Percentiles rank a stretch among this genome's conserved stretches.
Conservation (phyloP, 192 early-diverging fungal species). For the Chytriomyces confervae region DNA sequence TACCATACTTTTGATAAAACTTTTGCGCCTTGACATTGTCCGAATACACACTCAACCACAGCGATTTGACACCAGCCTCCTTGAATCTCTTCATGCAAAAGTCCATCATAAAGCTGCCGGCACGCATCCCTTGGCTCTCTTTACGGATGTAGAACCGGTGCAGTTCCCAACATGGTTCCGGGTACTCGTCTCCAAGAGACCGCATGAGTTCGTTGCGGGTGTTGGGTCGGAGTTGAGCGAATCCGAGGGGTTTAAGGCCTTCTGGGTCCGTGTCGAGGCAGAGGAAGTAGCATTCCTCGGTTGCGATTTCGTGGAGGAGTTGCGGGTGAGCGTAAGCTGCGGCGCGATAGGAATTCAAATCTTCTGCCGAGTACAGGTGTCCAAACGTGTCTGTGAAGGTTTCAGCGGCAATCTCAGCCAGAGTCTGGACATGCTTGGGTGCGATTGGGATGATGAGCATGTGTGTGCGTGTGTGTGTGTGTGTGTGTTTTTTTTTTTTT, state of each 20-base stretch:
- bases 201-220: constrained; percentile 6
- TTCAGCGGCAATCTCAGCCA: not conserved
- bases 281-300: constrained; percentile 10
- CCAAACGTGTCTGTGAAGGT: constrained; percentile 25
- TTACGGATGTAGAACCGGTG: constrained; percentile 17
- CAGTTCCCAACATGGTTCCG: constrained; percentile 23
- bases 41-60: constrained; percentile 20
- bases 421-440: not conserved
- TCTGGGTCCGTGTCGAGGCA: not conserved
- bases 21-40: constrained; percentile 15
- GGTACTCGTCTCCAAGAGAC: not conserved
- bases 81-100: constrained; percentile 11
- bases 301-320: not conserved
- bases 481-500: too few relatives aligned
- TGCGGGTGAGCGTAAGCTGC: not conserved
- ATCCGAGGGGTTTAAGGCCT: not conserved
- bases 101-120: constrained; percentile 2
- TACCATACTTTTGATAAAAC: constrained; percentile 27
- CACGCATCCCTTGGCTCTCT: constrained; percentile 14
- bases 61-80: constrained; percentile 15
- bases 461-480: too few relatives aligned
- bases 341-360: not conserved
- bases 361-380: not conserved
- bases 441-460: too few relatives aligned
- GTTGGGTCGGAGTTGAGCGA: constrained; percentile 20